These are phyloP conservation scores for Abortiporus biennis DNA, from an alignment of 1,284 basidiomycete species.

Conservation along the genomic window DNA sequence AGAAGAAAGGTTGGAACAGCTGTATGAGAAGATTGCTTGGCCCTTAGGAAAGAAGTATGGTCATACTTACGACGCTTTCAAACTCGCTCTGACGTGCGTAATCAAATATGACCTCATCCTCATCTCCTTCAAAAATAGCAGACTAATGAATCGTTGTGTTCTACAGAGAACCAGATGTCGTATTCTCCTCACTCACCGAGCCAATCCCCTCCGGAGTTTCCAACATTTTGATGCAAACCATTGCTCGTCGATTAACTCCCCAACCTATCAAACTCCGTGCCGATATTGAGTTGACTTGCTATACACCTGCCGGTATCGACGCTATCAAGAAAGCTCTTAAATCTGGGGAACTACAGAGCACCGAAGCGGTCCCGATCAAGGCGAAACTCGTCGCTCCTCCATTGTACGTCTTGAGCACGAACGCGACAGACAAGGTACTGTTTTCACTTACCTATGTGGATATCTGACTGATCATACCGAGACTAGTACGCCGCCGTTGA, in stretches of 20 bases:
- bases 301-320: constrained; percentile 95
- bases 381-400: constrained; percentile 96
- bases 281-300: constrained; percentile 97
- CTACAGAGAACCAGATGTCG: constrained; percentile 80
- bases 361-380: constrained; percentile 92
- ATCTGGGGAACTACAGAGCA: constrained; percentile 86
- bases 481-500: constrained; percentile 82
- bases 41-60: constrained; percentile 91
- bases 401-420: constrained; percentile 92
- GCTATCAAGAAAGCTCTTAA: constrained; percentile 92
- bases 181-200: constrained; percentile 70
- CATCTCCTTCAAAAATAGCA: constrained; percentile 1
- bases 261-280: constrained; percentile 99
- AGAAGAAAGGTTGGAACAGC: constrained; percentile 70
- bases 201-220: constrained; percentile 59
- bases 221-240: constrained; percentile 74
- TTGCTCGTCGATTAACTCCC: constrained; percentile 92
- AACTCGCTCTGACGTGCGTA: constrained; percentile 88
- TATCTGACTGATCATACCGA: too few relatives aligned
- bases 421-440: constrained; percentile 90
- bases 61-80: constrained; percentile 98
- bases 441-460: neutral
- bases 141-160: constrained; percentile 4
- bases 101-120: too few relatives aligned
- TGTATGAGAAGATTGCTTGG: constrained; percentile 94